Evolutionary conservation across 495 filamentous ascomycete genomes (phyloP), one percentile per base, ranked within the genome.

Genomic region (Penicillium soppii): DNA sequence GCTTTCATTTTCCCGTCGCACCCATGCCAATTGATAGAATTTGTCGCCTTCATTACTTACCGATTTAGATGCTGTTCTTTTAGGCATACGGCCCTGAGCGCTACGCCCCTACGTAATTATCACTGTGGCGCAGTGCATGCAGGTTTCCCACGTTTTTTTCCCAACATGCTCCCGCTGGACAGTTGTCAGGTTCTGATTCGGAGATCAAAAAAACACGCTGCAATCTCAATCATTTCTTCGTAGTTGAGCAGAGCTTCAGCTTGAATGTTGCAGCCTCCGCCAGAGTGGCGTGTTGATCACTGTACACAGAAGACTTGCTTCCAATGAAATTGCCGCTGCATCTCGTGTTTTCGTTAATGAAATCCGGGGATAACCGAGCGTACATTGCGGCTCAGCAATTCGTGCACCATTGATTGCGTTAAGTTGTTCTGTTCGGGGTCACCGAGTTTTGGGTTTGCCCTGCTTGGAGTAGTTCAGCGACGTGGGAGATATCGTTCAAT

Each of bases 41-140:
- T n/a, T n/a, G n/a, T n/a, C n/a, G n/a, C n/a, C n/a, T n/a, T n/a
- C n/a, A n/a, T n/a, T n/a, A n/a, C n/a, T n/a, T n/a, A n/a, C n/a
- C n/a, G n/a, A n/a, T n/a, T n/a, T n/a, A n/a, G n/a, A n/a, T n/a
- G n/a, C n/a, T n/a, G n/a, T n/a, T n/a, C n/a, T n/a, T n/a, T n/a
- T n/a, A n/a, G n/a, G n/a, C n/a, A n/a, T n/a, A n/a, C n/a, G n/a
- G n/a, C n/a, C n/a, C n/a, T n/a, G n/a, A n/a, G n/a, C n/a, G n/a
- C n/a, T n/a, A n/a, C n/a, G n/a, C n/a, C n/a, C n/a, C n/a, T n/a
- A n/a, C n/a, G n/a, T n/a, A n/a, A n/a, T n/a, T 21, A 19, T 19
- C 26, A 13, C 9, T 27, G 44, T 47, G 44, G 44, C 44, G 44
- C 44, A 47, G 44, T 47, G 16, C 44, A 17, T 47, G 32, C 44